Conservation (phyloP, 768 basidiomycete genomes). For the Collybia mongolica region DNA sequence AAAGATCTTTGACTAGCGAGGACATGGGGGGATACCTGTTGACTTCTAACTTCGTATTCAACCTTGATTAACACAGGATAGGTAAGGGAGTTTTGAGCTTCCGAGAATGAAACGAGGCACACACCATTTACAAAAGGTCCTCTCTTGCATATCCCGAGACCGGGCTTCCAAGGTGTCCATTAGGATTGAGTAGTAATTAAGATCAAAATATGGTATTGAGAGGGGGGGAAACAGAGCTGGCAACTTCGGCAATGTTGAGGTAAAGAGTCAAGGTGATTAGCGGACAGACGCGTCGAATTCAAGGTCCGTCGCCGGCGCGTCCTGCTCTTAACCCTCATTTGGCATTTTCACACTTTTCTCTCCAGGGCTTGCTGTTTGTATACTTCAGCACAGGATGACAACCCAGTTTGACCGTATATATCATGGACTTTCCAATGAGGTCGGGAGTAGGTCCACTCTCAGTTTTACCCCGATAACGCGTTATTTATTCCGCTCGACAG, state of each 20-base stretch:
- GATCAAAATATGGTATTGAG: not conserved
- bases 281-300: slow-evolving; percentile 34
- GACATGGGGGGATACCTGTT: slow-evolving; percentile 85
- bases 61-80: slow-evolving; percentile 47
- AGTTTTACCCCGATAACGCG: slow-evolving; percentile 1
- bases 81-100: slow-evolving; percentile 5
- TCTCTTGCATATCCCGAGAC: slow-evolving; percentile 66
- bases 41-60: slow-evolving; percentile 91
- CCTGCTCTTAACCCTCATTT: slow-evolving; percentile 13
- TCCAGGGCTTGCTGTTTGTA: not conserved
- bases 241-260: slow-evolving; percentile 1
- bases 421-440: slow-evolving; percentile 65
- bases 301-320: slow-evolving; percentile 44
- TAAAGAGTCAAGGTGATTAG: slow-evolving; percentile 6
- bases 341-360: not conserved
- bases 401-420: slow-evolving; percentile 88
- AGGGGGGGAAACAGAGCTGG: slow-evolving; percentile 4
- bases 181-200: slow-evolving; percentile 1
- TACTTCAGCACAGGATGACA: slow-evolving; percentile 42
- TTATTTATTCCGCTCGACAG: slow-evolving; percentile 34
- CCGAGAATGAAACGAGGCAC: slow-evolving; percentile 5
- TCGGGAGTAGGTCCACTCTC: slow-evolving; percentile 69
- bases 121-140: slow-evolving; percentile 93
- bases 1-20: slow-evolving; percentile 87
- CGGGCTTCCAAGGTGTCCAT: slow-evolving; percentile 64